phyloP scores from a whole-genome alignment of 768 basidiomycete species.

The Collybiopsis confluens region DNA sequence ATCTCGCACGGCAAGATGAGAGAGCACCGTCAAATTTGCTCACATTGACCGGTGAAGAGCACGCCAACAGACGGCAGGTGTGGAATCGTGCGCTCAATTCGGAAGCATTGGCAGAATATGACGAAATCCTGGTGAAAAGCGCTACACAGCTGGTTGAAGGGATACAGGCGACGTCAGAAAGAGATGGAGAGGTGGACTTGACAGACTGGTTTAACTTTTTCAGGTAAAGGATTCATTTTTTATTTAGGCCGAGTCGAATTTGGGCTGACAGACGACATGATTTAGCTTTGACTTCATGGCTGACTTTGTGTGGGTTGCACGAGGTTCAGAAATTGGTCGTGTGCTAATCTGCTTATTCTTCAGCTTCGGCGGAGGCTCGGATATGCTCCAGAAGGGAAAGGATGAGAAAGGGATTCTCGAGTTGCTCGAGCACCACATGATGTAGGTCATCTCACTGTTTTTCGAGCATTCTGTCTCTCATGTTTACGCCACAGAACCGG shows the following conservation, averaged over 20 bases:
- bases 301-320: conserved; percentile 16
- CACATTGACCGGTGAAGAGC: conserved; percentile 18
- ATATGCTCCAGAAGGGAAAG: conserved; percentile 4
- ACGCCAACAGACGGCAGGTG: conserved; percentile 22
- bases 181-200: conserved; percentile 15
- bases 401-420: conserved; percentile 13
- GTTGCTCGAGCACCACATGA: conserved; percentile 10
- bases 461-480: conserved; percentile 6
- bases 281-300: conserved; percentile 22
- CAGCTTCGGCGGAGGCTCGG: conserved; percentile 19
- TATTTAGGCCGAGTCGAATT: background rate
- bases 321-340: background rate
- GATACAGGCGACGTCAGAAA: conserved; percentile 10
- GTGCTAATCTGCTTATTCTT: background rate
- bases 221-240: conserved; percentile 14
- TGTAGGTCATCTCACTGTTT: conserved; percentile 15
- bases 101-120: conserved; percentile 23
- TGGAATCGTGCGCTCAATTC: conserved; percentile 27
- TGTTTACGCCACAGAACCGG: background rate
- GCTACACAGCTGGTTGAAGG: conserved; percentile 18
- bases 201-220: conserved; percentile 20
- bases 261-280: background rate
- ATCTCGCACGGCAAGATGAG: conserved; percentile 7
- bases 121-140: conserved; percentile 18
- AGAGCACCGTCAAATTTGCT: conserved; percentile 12